A percentile compares a stretch with the other conserved stretches of the same genome.
phyloP scores from a whole-genome alignment of 169 alveolate species.

The Eimeria acervulina region DNA sequence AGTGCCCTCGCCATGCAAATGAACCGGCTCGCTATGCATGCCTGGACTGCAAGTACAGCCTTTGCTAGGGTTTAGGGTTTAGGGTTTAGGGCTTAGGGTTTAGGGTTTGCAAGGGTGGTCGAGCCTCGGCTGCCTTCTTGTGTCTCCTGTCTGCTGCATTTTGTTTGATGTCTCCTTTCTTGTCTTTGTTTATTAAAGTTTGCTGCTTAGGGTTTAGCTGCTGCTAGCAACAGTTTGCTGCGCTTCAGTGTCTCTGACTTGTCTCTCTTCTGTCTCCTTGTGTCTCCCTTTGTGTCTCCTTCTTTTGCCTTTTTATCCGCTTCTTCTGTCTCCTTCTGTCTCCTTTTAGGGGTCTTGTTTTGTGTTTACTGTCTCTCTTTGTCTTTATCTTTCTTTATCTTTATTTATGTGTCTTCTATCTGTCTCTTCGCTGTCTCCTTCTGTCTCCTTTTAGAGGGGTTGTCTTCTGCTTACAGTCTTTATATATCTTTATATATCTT shows the following conservation, averaged over 20 bases:
- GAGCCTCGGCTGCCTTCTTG: too few relatives aligned
- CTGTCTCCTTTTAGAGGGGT: not conserved
- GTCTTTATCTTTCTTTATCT: too few relatives aligned
- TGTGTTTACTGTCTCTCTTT: not conserved
- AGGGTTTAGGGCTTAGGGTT: slow-evolving; percentile 37
- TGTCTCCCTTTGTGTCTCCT: too few relatives aligned
- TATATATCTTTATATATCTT: not conserved
- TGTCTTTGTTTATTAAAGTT: not conserved
- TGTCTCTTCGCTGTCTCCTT: not conserved
- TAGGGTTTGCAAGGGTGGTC: not conserved
- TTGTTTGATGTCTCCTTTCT: not conserved
- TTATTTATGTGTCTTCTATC: too few relatives aligned
- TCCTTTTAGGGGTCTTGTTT: not conserved
- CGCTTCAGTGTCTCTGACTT: too few relatives aligned
- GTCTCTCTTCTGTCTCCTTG: not conserved
- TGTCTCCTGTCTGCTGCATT: not conserved
- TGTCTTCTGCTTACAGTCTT: not conserved
- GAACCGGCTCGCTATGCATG: slow-evolving; percentile 43
- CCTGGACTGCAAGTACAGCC: slow-evolving; percentile 16
- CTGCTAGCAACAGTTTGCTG: too few relatives aligned
- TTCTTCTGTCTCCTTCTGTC: not conserved
- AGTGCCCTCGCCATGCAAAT: not conserved
- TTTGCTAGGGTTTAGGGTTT: too few relatives aligned
- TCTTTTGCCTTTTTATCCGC: not conserved
- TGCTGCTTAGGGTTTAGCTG: too few relatives aligned